Evolutionary conservation across 257 asterid species (phyloP), one percentile per base, ranked within the genome.

Genomic region (Nicotiana benthamiana): DNA sequence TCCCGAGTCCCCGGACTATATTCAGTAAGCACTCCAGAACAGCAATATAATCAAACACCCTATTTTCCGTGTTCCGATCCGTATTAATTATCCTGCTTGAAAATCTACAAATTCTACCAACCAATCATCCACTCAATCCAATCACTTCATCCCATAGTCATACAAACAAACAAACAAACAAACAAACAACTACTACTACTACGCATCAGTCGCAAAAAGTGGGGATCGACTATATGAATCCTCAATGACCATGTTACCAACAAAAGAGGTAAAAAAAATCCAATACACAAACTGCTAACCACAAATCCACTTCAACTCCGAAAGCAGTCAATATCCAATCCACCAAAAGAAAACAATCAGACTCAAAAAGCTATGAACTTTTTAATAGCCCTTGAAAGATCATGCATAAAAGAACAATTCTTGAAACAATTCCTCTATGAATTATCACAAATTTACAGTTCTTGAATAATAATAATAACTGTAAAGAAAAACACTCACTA

Each of bases 21-120:
- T 87, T 89, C 75, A 90, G 84, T 81, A 92, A 74, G 92, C 97
- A 92, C 91, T 92, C 97, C 95, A 92, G 94, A 87, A 86, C 91
- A 85, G 85, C 91, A 22, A 86, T 32, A 40, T 89, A 89, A 84
- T 86, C 86, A 76, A 83, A 65, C 78, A 87, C 89, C 81, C 89
- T 80, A 80, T 79, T 84, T 48, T 83, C 95, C 78, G 84, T 89
- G 68, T 48, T 84, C 32, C 82, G 75, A 81, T 88, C 92, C 90
- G 89, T 89, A 86, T 13, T 22, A 72, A 48, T 72, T 72, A 36
- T 60, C 81, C 81, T 48, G 18, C 15, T 43, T 22, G 20, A 70
- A 40, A 40, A 11, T 22, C 59, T 70, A 43, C 57, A 70, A 40
- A 84, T 28, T 28, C 65, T 63, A 60, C 40, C 24, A 80, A 36